phyloP scores from a whole-genome alignment of 345 rosid species.

The Pseudoturritis turrita region DNA sequence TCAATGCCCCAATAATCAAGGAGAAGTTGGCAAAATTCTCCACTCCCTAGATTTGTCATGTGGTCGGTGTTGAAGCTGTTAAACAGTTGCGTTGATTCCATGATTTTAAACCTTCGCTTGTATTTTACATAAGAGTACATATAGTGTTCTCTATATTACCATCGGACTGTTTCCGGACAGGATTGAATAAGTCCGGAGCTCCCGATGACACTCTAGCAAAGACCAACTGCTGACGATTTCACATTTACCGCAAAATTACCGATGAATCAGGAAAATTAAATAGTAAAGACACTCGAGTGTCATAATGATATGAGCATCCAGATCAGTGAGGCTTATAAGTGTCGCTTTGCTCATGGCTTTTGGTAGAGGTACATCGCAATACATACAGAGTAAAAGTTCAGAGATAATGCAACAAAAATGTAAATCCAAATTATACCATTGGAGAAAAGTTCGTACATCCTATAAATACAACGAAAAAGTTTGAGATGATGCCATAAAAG shows the following conservation, averaged over 20 bases:
- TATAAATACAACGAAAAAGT: not conserved
- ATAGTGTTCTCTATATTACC: not conserved
- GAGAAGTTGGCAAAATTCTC: not conserved
- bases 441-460: not conserved
- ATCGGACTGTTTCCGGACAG: not conserved
- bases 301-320: too few species aligned
- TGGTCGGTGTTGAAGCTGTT: not conserved
- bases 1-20: not conserved
- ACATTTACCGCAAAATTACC: too few species aligned
- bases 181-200: not conserved
- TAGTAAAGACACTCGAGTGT: too few species aligned
- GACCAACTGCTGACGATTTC: too few species aligned
- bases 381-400: too few species aligned
- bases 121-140: not conserved
- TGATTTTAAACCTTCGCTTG: not conserved
- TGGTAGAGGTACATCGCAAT: too few species aligned
- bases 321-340: too few species aligned
- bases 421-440: too few species aligned
- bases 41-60: not conserved
- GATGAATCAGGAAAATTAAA: too few species aligned
- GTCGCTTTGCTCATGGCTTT: too few species aligned
- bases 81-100: not conserved
- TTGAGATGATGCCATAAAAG: not conserved
- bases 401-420: too few species aligned
- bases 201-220: too few species aligned